phyloP scores from a whole-genome alignment of 768 basidiomycete genomes.

The Lentinula guzmanii region DNA sequence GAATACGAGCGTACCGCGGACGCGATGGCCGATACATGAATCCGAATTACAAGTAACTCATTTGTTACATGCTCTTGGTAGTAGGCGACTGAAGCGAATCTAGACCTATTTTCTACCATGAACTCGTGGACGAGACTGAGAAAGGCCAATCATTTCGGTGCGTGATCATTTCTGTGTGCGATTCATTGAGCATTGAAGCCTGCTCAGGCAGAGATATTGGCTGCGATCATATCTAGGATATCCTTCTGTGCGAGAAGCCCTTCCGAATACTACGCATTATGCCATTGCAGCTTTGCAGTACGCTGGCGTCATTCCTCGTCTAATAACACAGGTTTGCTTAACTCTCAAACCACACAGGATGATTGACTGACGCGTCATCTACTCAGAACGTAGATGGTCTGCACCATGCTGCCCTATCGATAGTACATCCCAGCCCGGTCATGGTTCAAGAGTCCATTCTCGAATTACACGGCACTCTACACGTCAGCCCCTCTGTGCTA shows the following conservation, averaged over 20 bases:
- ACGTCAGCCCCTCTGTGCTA: slow-evolving; percentile 37
- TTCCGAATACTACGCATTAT: slow-evolving; percentile 86
- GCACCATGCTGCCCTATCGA: slow-evolving; percentile 70
- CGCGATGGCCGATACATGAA: slow-evolving; percentile 83
- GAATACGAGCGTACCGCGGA: slow-evolving; percentile 92
- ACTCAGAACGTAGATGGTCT: slow-evolving; percentile 86
- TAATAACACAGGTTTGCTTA: slow-evolving; percentile 73
- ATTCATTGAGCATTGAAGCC: not conserved
- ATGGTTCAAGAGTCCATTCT: slow-evolving; percentile 41
- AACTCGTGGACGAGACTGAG: slow-evolving; percentile 67
- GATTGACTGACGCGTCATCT: not conserved
- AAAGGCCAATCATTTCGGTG: slow-evolving; percentile 71
- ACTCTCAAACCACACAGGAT: not conserved
- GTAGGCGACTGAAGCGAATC: not conserved
- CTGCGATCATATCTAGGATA: slow-evolving; percentile 82
- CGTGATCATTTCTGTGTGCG: slow-evolving; percentile 13
- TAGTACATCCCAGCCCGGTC: slow-evolving; percentile 28
- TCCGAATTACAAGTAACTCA: slow-evolving; percentile 75
- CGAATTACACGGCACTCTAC: slow-evolving; percentile 86
- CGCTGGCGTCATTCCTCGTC: slow-evolving; percentile 45
- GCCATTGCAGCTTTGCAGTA: slow-evolving; percentile 81
- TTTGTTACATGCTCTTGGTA: not conserved
- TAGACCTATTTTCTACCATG: slow-evolving; percentile 76
- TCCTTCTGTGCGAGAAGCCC: slow-evolving; percentile 74
- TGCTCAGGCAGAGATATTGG: slow-evolving; percentile 81